These are phyloP conservation scores for Blastobotrys ciferrii DNA, from an alignment of 1,139 yeast species.

Conservation along the genomic window DNA sequence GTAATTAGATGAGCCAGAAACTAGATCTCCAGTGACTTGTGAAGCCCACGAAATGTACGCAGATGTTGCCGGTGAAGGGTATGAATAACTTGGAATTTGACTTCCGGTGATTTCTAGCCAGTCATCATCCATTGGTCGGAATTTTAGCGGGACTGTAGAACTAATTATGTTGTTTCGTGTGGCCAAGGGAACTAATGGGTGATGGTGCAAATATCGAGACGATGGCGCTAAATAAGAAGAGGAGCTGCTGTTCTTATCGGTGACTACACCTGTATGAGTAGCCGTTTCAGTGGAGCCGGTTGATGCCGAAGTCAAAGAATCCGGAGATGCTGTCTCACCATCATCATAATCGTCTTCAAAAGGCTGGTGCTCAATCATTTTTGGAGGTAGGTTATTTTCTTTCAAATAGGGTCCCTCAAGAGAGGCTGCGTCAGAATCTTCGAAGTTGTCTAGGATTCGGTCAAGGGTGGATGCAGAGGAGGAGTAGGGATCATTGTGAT, in stretches of 20 bases:
- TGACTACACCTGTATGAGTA: not conserved
- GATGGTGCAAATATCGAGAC: conserved; percentile 19
- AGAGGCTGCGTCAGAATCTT: conserved; percentile 6
- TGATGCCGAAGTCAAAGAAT: not conserved
- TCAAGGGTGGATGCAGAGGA: conserved; percentile 32
- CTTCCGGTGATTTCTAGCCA: conserved; percentile 27
- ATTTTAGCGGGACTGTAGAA: conserved; percentile 25
- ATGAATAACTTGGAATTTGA: conserved; percentile 9
- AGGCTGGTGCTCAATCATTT: not conserved
- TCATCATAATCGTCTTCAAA: not conserved
- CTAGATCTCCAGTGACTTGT: conserved; percentile 27
- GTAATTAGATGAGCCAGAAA: conserved; percentile 26
- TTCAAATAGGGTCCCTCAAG: not conserved
- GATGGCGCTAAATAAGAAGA: conserved; percentile 1
- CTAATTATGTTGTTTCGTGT: conserved; percentile 25
- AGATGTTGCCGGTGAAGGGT: conserved; percentile 12
- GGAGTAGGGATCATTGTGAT: conserved; percentile 13
- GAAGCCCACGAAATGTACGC: conserved; percentile 24
- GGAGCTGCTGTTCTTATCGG: not conserved
- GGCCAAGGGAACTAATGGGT: conserved; percentile 29
- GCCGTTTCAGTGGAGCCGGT: not conserved
- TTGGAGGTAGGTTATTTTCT: not conserved
- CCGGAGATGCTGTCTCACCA: conserved; percentile 1
- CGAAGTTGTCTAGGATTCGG: conserved; percentile 29
- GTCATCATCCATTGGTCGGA: conserved; percentile 30